These are phyloP conservation scores for Begonia masoniana DNA, from an alignment of 306 rosid genomes.

Conservation along the genomic window DNA sequence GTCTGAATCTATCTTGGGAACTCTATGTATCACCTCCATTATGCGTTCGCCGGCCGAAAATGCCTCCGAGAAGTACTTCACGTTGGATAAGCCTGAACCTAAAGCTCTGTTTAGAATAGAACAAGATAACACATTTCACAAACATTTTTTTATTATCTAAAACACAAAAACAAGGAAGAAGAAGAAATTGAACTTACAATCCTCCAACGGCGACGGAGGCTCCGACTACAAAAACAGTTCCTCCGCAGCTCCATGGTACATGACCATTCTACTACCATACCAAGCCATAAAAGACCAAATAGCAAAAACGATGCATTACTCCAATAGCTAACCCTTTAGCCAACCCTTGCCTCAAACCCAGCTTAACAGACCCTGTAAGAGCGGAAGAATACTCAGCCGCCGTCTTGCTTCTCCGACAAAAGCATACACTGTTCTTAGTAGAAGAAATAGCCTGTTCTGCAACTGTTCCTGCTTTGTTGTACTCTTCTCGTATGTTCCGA, in stretches of 20 bases:
- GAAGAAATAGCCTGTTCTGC: conserved; percentile 83
- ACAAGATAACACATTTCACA: neutral
- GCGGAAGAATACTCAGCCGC: conserved; percentile 37
- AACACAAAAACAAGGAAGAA: neutral
- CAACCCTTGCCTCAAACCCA: conserved; percentile 60
- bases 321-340: conserved; percentile 57
- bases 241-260: conserved; percentile 54
- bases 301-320: conserved; percentile 53
- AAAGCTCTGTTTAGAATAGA: neutral
- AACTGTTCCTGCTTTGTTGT: conserved; percentile 57
- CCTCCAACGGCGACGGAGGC: conserved; percentile 65
- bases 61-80: conserved; percentile 42
- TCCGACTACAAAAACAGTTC: conserved; percentile 45
- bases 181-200: conserved; percentile 38
- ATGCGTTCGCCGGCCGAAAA: conserved; percentile 35
- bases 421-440: conserved; percentile 48
- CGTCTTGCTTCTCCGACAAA: conserved; percentile 59
- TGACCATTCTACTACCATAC: conserved; percentile 57
- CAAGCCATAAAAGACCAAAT: conserved; percentile 72
- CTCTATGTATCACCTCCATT: conserved; percentile 35
- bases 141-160: too few relatives aligned
- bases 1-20: conserved; percentile 19
- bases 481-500: conserved; percentile 30
- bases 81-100: conserved; percentile 41
- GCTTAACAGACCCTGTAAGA: conserved; percentile 29